Base-by-base conservation (phyloP, 768 basidiomycete genomes). In the Termitomyces sp. region DNA sequence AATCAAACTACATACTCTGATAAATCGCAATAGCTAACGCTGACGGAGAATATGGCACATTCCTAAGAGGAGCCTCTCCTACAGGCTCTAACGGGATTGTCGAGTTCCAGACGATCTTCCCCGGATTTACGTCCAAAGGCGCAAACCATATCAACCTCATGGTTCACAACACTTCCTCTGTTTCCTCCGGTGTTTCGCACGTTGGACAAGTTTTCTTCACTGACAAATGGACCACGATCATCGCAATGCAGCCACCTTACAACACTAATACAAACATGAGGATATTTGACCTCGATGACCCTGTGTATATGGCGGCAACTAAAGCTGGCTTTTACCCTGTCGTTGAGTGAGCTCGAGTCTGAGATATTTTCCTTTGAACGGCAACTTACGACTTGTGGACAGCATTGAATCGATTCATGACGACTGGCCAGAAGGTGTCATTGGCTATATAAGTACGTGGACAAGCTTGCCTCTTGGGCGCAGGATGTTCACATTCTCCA, bases 121-220 rank as follows among this genome's bases (percentile, higher is more conserved):
- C 73, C 9, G 71, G 75, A 21, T 71, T 58, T 61, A 68, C 71
- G 38, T 70, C 70, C 23, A 66, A 65, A 23, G 63, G 69, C 9
- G 71, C 75, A 19, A 69, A 71, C 53, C 75, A 75, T 60, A 62
- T 75, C 46, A 74, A 71, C 61, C 62, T 72, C 26, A 59, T 69
- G 23, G 71, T 75, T 7, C 70, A 71, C 61, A 60, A 63, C 28
- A 57, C 64, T 33, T 65, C 69, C n/a, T 63, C 66, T 23, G 52
- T 64, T 26, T 63, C 66, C 17, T 68, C 68, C 5, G 48, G 54
- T 1, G 63, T 70, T 9, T 50, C 63, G 9, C 75, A 76, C 59
- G 63, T 67, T 43, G 75, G 75, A 7, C 73, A 71, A 50, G 60
- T 75, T 12, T 77, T 74, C 68, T 76, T 76, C 64, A 68, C 68